Evolutionary conservation across 129 eudicot genomes (phyloP), one percentile per base, ranked within the genome.

Genomic region (Artemisia argyi): DNA sequence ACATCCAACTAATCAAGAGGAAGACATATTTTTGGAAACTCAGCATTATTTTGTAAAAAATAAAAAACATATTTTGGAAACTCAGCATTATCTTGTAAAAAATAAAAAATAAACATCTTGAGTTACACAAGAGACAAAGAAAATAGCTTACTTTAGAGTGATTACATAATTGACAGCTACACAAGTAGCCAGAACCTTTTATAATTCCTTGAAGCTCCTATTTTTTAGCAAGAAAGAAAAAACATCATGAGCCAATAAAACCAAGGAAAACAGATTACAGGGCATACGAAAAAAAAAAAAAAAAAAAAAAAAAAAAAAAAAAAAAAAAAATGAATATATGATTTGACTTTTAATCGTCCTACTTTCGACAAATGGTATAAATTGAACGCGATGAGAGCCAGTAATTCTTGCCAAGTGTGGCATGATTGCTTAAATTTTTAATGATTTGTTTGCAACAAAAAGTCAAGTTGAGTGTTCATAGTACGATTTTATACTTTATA

Each of bases 181-280:
- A 90, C 48, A 90, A 85, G 83, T 90, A 90, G 63, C 97, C 97
- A 28, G 97, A 83, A 61, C 97, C 97, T 85, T 90, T 85, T 61
- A 90, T 90, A 65, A 83, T 75, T 35, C 97, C 97, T 11, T 81
- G 80, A 46, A 85, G 91, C 85, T 90, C 97, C 97, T 88, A 61
- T 19, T 62, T 32, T 59, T 51, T 35, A 1, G 15, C 44, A 32
- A 53, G 59, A 16, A 48, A 18, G n/a, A 58, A 58, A 14, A 58
- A 58, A 11, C 63, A 58, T 58, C 63, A 58, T 58, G n/a, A 58
- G 26, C 16, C 63, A 58, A n/a, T n/a, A n/a, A 58, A 58, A 58
- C 26, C 22, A 20, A 20, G n/a, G 13, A 39, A 39, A 7, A 39
- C 46, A 39, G 10, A 39, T 39, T 39, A 39, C 12, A 58, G 20